Evolutionary conservation across 352 stramenopile genomes (phyloP).

Genomic region (Ochromonadaceae sp.): DNA sequence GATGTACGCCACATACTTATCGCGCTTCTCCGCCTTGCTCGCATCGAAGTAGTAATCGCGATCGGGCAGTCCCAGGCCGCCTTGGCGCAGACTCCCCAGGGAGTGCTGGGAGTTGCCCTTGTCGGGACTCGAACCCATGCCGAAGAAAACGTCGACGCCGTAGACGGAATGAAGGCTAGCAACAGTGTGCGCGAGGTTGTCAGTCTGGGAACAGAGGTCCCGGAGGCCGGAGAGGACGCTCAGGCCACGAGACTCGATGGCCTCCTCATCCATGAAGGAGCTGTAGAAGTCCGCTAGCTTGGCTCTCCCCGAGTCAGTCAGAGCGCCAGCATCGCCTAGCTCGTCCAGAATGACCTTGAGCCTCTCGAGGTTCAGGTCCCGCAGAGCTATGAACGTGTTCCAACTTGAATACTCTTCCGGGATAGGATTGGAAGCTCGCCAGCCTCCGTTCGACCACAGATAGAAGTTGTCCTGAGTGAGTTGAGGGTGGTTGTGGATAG

Average conservation of each 20-base stretch:
- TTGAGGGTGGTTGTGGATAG: too few species aligned
- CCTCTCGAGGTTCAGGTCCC: conserved; percentile 41
- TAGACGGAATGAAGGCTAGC: conserved; percentile 31
- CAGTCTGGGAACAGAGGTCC: conserved; percentile 25
- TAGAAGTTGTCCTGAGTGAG: conserved; percentile 51
- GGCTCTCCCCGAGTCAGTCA: not conserved
- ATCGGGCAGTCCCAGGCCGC: conserved; percentile 63
- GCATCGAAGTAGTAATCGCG: conserved; percentile 75
- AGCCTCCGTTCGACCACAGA: conserved; percentile 44
- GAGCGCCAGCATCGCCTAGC: conserved; percentile 19
- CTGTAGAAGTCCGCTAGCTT: conserved; percentile 43
- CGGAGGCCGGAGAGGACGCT: conserved; percentile 29
- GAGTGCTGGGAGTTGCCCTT: conserved; percentile 59
- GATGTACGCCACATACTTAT: conserved; percentile 54
- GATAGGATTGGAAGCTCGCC: conserved; percentile 47
- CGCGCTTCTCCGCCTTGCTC: conserved; percentile 51
- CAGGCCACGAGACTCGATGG: conserved; percentile 36
- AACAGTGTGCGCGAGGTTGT: conserved; percentile 26
- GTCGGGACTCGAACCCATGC: conserved; percentile 48
- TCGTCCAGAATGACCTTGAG: conserved; percentile 36
- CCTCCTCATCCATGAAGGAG: conserved; percentile 40
- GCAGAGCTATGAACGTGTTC: conserved; percentile 43
- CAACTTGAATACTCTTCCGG: conserved; percentile 42
- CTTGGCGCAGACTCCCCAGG: conserved; percentile 57
- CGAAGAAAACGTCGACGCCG: conserved; percentile 57